Percentiles rank a stretch among this genome's conserved stretches.
phyloP scores from a whole-genome alignment of 2,329 filamentous ascomycete genomes.

The Plectosphaerella plurivora region DNA sequence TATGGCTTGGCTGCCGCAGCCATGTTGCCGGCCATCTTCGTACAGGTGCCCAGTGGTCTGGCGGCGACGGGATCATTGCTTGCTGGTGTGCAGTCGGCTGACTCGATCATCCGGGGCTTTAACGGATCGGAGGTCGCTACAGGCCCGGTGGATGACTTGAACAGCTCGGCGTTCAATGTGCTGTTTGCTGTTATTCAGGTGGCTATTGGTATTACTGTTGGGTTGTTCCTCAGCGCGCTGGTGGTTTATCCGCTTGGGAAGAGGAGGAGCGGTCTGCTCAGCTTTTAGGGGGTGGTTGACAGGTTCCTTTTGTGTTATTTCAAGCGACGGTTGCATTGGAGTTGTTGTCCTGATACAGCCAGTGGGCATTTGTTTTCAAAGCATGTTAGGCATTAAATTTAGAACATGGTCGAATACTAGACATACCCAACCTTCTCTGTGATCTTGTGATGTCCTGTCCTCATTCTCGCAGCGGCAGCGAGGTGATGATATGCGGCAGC shows the following conservation, averaged over 20 bases:
- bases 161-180: constrained; percentile 47
- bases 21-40: constrained; percentile 83
- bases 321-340: too few relatives aligned
- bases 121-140: constrained; percentile 22
- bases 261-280: constrained; percentile 52
- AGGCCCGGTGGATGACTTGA: constrained; percentile 21
- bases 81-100: constrained; percentile 51
- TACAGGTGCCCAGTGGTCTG: constrained; percentile 60
- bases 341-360: too few relatives aligned
- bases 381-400: too few relatives aligned
- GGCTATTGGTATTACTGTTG: constrained; percentile 58
- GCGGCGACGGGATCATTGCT: constrained; percentile 56
- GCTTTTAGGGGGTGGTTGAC: constrained; percentile 36
- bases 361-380: too few relatives aligned
- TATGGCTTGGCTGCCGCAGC: constrained; percentile 80
- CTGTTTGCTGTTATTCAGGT: constrained; percentile 56
- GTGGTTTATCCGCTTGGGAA: constrained; percentile 55
- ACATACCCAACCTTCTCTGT: too few relatives aligned
- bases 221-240: constrained; percentile 51
- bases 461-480: too few relatives aligned
- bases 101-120: constrained; percentile 40
- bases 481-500: too few relatives aligned
- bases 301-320: too few relatives aligned
- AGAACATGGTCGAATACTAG: too few relatives aligned
- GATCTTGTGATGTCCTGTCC: too few relatives aligned